These are phyloP conservation scores for Solanum virginianum DNA, from an alignment of 257 asterid genomes.

Conservation along the genomic window DNA sequence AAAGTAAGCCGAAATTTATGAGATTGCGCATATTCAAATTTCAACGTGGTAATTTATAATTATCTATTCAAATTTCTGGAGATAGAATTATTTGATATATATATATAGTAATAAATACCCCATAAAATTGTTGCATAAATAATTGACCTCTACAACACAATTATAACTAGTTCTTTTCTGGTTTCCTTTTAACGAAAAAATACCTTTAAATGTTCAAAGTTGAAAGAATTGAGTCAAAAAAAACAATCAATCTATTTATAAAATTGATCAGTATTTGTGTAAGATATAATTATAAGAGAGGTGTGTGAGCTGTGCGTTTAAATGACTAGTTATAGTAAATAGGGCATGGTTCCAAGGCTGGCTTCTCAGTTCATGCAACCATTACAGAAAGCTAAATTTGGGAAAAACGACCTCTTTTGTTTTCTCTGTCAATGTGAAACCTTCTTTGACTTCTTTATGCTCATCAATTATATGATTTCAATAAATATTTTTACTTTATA, in stretches of 20 bases:
- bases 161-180: neutral
- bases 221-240: neutral
- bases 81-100: neutral
- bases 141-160: neutral
- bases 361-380: neutral
- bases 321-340: constrained; percentile 13
- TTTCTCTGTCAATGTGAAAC: neutral
- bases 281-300: neutral
- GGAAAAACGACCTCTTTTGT: neutral
- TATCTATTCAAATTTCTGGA: neutral
- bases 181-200: neutral
- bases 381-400: constrained; percentile 4
- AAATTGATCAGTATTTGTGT: neutral
- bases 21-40: neutral
- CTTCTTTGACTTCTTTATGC: neutral
- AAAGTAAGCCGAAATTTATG: too few relatives aligned
- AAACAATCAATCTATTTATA: neutral
- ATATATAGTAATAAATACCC: neutral
- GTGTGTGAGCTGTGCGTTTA: neutral
- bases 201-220: neutral
- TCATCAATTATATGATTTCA: neutral
- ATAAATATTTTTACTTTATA: neutral
- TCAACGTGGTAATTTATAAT: neutral
- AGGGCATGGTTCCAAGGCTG: constrained; percentile 8
- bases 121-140: neutral